Base-by-base conservation (phyloP, 2,329 filamentous ascomycete species). In the Aspergillus sp. region DNA sequence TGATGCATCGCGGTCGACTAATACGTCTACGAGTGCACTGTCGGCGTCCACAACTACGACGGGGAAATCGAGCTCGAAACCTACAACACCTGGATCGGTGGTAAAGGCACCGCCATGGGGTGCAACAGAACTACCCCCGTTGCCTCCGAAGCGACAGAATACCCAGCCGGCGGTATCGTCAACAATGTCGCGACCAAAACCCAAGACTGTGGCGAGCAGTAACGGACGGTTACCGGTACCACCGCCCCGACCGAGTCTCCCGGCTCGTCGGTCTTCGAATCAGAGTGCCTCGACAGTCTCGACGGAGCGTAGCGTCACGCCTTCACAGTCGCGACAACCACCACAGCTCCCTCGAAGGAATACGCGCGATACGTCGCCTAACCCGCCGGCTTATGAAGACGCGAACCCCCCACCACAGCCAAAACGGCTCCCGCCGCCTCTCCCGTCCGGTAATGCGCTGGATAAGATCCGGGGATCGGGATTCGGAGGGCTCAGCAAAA, bases 61-160 rank as follows among this genome's bases (percentile, higher is more conserved):
- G 23, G 77, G 72, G 37, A 71, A 72, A 25, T 74, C 69, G n/a
- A 71, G 72, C 48, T 68, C 68, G 56, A 69, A 66, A 37, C 66
- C 69, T 70, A 68, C 57, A 50, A 69, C 25, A 64, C 71, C 21
- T 63, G 70, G 55, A 61, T 65, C 39, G n/a, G 56, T 41, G 44
- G 72, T 82, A 48, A 79, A 80, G 64, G 82, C 84, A 6, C 85
- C 85, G 9, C 79, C 80, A 47, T 87, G 81, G 72, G 82, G 84
- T 59, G 80, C 83, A 49, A 70, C 78, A 14, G 77, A 79, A 39
- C 70, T 87, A 9, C 85, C 85, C 52, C 75, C 80, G 31, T 72
- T 86, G 37, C 84, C 83, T 49, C 78, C 81, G 1, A 84, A 81
- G 64, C 71, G 74, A 53, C 70, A 68, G 57, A 66, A 74, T 56